Percentiles rank a stretch among this genome's conserved stretches.
These are phyloP conservation scores for Simplicillium aogashimaense DNA, from an alignment of 2,329 filamentous ascomycete genomes.

Conservation along the genomic window DNA sequence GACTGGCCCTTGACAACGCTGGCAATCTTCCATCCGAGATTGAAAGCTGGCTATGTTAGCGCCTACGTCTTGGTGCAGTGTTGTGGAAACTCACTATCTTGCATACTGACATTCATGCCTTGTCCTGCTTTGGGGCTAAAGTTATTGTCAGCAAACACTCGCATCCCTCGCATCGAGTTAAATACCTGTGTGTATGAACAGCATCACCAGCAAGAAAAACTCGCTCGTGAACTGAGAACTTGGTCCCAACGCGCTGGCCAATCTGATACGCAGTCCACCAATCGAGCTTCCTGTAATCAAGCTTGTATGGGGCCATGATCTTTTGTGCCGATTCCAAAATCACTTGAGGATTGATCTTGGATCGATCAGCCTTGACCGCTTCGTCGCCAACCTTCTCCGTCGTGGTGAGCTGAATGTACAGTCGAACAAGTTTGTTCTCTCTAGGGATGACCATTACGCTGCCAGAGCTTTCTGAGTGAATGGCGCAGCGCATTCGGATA, in stretches of 20 bases:
- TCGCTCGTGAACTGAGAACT: constrained; percentile 44
- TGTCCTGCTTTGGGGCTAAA: constrained; percentile 57
- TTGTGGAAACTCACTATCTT: constrained; percentile 31
- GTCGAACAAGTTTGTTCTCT: constrained; percentile 50
- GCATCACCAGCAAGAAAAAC: constrained; percentile 65
- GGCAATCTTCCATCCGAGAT: constrained; percentile 48
- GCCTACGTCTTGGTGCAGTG: constrained; percentile 7
- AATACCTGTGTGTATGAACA: constrained; percentile 41
- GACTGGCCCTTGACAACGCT: constrained; percentile 32
- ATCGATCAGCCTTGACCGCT: constrained; percentile 42
- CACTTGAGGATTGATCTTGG: constrained; percentile 51
- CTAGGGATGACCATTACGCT: constrained; percentile 56
- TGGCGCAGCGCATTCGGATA: constrained; percentile 46
- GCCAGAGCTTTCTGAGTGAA: constrained; percentile 45
- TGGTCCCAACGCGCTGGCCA: constrained; percentile 51
- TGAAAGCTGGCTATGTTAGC: constrained; percentile 24
- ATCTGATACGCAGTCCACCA: constrained; percentile 67
- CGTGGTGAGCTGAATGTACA: constrained; percentile 53
- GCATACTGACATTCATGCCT: constrained; percentile 65
- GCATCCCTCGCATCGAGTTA: not conserved
- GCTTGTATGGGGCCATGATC: constrained; percentile 57
- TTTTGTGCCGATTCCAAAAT: constrained; percentile 54
- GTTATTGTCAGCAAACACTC: not conserved
- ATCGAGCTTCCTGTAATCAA: constrained; percentile 54
- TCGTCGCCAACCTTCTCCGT: constrained; percentile 30